Evolutionary conservation across 495 filamentous ascomycete species (phyloP).

Genomic region (Emericellopsis terricola): DNA sequence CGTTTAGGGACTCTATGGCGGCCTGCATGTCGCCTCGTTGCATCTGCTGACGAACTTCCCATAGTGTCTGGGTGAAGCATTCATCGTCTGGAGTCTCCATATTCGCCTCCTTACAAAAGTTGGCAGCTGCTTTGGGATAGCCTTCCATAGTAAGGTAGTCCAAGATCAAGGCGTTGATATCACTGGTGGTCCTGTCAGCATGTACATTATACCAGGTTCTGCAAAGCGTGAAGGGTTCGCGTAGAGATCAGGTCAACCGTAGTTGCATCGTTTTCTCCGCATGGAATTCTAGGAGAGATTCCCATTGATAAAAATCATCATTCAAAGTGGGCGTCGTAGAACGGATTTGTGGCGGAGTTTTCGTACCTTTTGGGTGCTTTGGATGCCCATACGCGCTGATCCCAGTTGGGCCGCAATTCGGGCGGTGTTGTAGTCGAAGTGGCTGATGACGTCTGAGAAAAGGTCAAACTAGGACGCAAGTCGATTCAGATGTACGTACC

Average conservation of each 20-base stretch:
- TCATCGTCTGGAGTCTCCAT: conserved; percentile 52
- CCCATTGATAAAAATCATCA: conserved; percentile 98
- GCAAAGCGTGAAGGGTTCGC: conserved; percentile 5
- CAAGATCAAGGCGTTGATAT: conserved; percentile 90
- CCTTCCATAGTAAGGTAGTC: conserved; percentile 95
- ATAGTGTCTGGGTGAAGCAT: conserved; percentile 55
- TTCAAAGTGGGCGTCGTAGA: conserved; percentile 17
- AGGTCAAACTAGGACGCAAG: too few relatives aligned
- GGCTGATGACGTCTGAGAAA: conserved; percentile 37
- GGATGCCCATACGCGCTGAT: conserved; percentile 66
- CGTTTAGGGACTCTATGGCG: conserved; percentile 76
- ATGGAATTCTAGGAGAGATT: conserved; percentile 97
- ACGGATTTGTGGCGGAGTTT: conserved; percentile 2
- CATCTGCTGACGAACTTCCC: conserved; percentile 65
- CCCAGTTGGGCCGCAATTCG: conserved; percentile 57
- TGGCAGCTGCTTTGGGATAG: conserved; percentile 81
- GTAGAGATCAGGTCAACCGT: too few relatives aligned
- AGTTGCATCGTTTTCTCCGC: conserved; percentile 70
- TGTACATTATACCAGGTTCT: too few relatives aligned
- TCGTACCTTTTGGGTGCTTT: conserved; percentile 83
- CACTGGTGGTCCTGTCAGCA: conserved; percentile 34
- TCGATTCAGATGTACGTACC: background rate
- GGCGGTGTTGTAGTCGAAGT: conserved; percentile 46
- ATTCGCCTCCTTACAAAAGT: conserved; percentile 88
- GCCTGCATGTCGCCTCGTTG: conserved; percentile 66